Evolutionary conservation across 495 filamentous ascomycete species (phyloP).

Genomic region (Penicillium dipodomyicola): DNA sequence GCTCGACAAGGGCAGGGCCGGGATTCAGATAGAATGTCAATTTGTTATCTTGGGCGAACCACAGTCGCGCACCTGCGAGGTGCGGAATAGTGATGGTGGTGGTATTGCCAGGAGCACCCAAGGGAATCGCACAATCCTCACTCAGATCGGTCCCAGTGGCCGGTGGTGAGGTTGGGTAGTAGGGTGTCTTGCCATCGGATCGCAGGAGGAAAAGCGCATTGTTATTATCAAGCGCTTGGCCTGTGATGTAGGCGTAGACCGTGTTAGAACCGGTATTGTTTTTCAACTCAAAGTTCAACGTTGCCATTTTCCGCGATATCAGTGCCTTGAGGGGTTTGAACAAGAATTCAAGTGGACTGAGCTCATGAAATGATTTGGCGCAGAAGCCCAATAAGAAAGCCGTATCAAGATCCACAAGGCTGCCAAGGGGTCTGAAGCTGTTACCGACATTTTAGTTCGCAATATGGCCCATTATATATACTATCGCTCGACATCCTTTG

Average conservation of each 20-base stretch:
- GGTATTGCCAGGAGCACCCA: conserved; percentile 59
- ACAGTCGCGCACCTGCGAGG: conserved; percentile 65
- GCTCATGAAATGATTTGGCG: conserved; percentile 8
- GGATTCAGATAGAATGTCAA: conserved; percentile 72
- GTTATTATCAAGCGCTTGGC: conserved; percentile 59
- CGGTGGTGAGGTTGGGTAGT: conserved; percentile 53
- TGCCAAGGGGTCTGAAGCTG: conserved; percentile 6
- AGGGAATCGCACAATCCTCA: conserved; percentile 58
- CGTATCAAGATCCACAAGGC: conserved; percentile 13
- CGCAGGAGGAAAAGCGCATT: conserved; percentile 60
- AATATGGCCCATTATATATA: conserved; percentile 12
- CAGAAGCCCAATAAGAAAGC: conserved; percentile 8
- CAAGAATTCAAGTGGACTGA: background rate
- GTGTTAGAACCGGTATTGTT: conserved; percentile 61
- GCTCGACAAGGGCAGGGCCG: conserved; percentile 67
- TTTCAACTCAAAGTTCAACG: conserved; percentile 57
- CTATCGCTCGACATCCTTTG: background rate
- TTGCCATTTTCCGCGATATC: conserved; percentile 32
- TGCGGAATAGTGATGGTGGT: conserved; percentile 63
- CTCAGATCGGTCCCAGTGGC: conserved; percentile 43
- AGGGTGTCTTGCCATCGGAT: conserved; percentile 55
- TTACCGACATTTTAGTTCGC: conserved; percentile 3
- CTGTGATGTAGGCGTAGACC: conserved; percentile 71
- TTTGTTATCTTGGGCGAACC: conserved; percentile 59
- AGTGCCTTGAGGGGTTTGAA: background rate